Base-by-base conservation (phyloP, 2,329 filamentous ascomycete species). In the Emergomyces pasteurianus region DNA sequence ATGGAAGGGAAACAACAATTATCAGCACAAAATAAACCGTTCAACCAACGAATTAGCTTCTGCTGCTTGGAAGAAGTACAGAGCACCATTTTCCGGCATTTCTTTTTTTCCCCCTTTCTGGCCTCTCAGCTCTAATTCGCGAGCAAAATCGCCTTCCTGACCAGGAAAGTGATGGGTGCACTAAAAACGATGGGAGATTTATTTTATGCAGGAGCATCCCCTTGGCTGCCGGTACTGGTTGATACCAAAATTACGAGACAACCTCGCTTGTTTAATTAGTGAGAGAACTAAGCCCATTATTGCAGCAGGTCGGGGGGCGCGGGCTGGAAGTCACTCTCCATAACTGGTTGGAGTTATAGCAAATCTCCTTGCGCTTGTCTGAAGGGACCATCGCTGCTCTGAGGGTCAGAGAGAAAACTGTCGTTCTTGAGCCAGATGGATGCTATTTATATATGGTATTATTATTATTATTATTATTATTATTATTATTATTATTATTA, bases 241-340 rank as follows among this genome's bases (percentile, higher is more conserved):
- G 34, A 54, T 54, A 54, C 50, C 49, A 38, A 54, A 38, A 54
- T 54, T 54, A 54, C 50, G 50, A 54, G 31, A 54, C 50, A 54
- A 54, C 50, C 50, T 54, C 50, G 50, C 50, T 38, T 54, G 50
- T 38, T 54, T n/a, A n/a, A n/a, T n/a, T n/a, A n/a, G n/a, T n/a
- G n/a, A n/a, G n/a, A n/a, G 34, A 7, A 16, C 49, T 53, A 49
- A 28, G 34, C 12, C 4, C 38, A 10, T n/a, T 9, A n/a, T 38
- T 38, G 50, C 50, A 14, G 50, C 50, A 21, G 38, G 50, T 16
- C 16, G 23, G 38, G 50, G 3, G 34, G 38, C n/a, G 26, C n/a
- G n/a, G 50, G 7, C 34, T n/a, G 26, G 49, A 18, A 5, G n/a
- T n/a, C n/a, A n/a, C n/a, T n/a, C n/a, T n/a, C n/a, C n/a, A n/a